Evolutionary conservation across 2,329 filamentous ascomycete genomes (phyloP), one percentile per base, ranked within the genome.

Genomic region (Leptographium flavum): DNA sequence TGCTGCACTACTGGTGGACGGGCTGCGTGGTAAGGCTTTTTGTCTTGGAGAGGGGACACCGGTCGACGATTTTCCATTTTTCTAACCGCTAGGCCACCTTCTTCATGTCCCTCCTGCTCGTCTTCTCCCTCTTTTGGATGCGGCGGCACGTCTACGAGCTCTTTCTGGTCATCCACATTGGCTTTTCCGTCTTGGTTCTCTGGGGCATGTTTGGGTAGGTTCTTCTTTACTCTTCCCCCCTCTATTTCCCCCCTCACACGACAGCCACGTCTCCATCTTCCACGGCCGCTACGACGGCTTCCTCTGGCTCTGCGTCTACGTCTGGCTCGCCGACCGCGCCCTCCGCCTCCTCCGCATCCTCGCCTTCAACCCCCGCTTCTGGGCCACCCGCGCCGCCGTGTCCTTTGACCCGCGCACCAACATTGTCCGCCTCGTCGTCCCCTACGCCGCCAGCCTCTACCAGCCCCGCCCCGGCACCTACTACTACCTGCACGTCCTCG

Each of bases 61-160:
- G 2, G 11, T 30, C 23, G 2, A 15, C 13, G 8, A n/a, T 8
- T 39, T 45, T n/a, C 21, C 10, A 5, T 5, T 15, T 7, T 25
- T 8, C 42, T 45, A 2, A 23, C 37, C 17, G 1, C 5, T 36
- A 50, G 46, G 67, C 68, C 2, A 70, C 65, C 0, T 52, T 69
- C 3, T 45, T 56, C 36, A 70, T 71, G 71, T 67, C 64, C 17
- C 54, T 65, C 0, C 54, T 73, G 0, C 47, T 73, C 0, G 60
- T 55, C 0, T 62, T 69, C 28, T 77, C 74, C 0, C 56, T 72
- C 1, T 72, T 70, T 49, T 73, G 66, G 56, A 58, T 76, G 17
- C 65, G 74, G 0, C 63, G 68, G 7, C 64, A 64, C 10, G 63
- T 65, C n/a, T 80, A 76, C 49, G 71, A 76, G 49, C 27, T 66